Evolutionary conservation across 176 grass and related monocot species (phyloP), one percentile per base, ranked within the genome.

Genomic region (Guadua angustifolia): DNA sequence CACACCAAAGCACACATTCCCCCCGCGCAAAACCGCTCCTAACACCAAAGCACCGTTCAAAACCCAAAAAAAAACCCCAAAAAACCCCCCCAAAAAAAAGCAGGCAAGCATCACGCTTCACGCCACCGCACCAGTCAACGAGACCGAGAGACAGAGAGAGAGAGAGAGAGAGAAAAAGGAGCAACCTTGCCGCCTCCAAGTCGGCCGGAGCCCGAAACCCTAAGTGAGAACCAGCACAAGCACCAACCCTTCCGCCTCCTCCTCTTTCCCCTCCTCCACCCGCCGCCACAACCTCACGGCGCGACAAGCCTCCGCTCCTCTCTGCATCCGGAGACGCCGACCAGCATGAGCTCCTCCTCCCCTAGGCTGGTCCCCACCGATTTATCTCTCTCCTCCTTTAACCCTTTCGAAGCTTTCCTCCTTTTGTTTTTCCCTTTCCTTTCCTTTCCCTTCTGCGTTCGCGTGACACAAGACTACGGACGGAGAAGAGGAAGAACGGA

Each of bases 201-300:
- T 14, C 82, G 50, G 52, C 67, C 71, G 36, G 39, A 66, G 36
- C 76, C 18, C 38, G 46, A 93, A 90, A 93, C 88, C 85, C 91
- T 93, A 90, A 39, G 40, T 44, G 21, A 74, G 36, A 55, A 81
- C 35, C 69, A 45, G 21, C 14, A 25, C 24, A 50, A 32, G 44
- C 35, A 64, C 35, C 46, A 5, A n/a, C 57, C 14, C 61, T 12
- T 52, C 45, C 73, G 5, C 10, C 38, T 1, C n/a, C 36, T 6
- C 9, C 44, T 1, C 56, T 15, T 63, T 43, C 44, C n/a, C 43
- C 40, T 46, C 55, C 55, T 58, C 56, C 52, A 56, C 18, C 44
- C 1, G 5, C 24, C 1, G 38, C 73, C 50, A 36, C 73, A 45
- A 11, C 39, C 68, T 58, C 75, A 4, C 3, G 14, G 66, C 21